phyloP scores from a whole-genome alignment of 164 flowering plant genomes.

The Piper betle region DNA sequence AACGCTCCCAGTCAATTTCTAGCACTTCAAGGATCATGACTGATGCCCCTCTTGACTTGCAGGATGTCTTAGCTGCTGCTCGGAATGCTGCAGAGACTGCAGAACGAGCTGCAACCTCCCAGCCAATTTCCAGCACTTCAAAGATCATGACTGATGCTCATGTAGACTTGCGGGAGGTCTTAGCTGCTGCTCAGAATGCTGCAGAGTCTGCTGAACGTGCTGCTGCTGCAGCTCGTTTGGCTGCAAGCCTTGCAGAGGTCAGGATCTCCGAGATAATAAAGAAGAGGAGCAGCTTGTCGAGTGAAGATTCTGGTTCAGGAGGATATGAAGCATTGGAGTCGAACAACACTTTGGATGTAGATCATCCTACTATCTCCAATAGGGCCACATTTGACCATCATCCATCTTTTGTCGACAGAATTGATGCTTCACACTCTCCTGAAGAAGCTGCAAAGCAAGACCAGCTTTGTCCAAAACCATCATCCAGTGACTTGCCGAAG shows the following conservation, averaged over 20 bases:
- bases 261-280: constrained; percentile 54
- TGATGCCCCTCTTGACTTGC: constrained; percentile 47
- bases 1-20: neutral
- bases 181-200: constrained; percentile 87
- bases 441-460: constrained; percentile 11
- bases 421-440: constrained; percentile 7
- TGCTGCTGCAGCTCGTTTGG: constrained; percentile 87
- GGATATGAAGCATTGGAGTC: no score
- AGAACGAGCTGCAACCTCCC: constrained; percentile 34
- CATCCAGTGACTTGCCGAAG: constrained; percentile 22
- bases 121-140: constrained; percentile 1
- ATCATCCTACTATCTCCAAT: constrained; percentile 9
- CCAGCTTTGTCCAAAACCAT: constrained; percentile 8
- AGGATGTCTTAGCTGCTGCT: constrained; percentile 87
- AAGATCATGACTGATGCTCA: constrained; percentile 23
- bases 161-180: constrained; percentile 73
- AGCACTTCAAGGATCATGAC: constrained; percentile 12
- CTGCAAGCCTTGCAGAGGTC: constrained; percentile 77
- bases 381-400: constrained; percentile 19
- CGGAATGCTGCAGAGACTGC: constrained; percentile 82
- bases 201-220: constrained; percentile 91
- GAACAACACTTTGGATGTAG: constrained; percentile 20
- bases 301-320: constrained; percentile 16
- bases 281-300: constrained; percentile 18
- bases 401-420: constrained; percentile 15